Evolutionary conservation across 805 yeast species (phyloP).

Genomic region (Zygosaccharomyces rouxii): DNA sequence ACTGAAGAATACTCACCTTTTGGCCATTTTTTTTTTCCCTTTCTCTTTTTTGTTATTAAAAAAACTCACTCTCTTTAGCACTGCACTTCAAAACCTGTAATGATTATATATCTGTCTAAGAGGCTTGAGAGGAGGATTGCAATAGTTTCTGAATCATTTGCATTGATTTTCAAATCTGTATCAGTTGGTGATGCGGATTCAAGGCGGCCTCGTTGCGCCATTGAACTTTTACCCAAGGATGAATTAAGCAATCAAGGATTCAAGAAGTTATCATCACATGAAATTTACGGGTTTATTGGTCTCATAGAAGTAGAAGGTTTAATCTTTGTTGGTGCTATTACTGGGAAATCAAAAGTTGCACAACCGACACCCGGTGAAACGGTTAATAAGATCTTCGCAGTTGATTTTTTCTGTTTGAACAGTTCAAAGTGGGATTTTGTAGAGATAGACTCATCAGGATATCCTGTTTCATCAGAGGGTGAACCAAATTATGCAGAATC

Average conservation of each 20-base stretch:
- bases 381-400: slow-evolving; percentile 74
- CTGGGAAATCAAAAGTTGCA: slow-evolving; percentile 75
- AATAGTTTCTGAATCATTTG: slow-evolving; percentile 38
- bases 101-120: slow-evolving; percentile 28
- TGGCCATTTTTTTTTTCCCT: not conserved
- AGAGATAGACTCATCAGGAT: slow-evolving; percentile 64
- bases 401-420: slow-evolving; percentile 78
- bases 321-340: slow-evolving; percentile 72
- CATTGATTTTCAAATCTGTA: slow-evolving; percentile 43
- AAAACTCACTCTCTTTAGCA: not conserved
- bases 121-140: slow-evolving; percentile 29
- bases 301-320: slow-evolving; percentile 64
- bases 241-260: slow-evolving; percentile 38
- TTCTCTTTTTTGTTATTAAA: not conserved
- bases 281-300: slow-evolving; percentile 71
- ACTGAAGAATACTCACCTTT: not conserved
- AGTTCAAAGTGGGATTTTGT: slow-evolving; percentile 74
- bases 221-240: slow-evolving; percentile 43
- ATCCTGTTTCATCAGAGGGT: slow-evolving; percentile 47
- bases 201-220: slow-evolving; percentile 39
- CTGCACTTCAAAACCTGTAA: not conserved
- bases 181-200: slow-evolving; percentile 28
- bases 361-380: slow-evolving; percentile 74
- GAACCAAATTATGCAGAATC: slow-evolving; percentile 25
- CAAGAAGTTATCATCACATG: slow-evolving; percentile 41